These are phyloP conservation scores for Euphorbia lathyris DNA, from an alignment of 345 rosid species.

Conservation along the genomic window DNA sequence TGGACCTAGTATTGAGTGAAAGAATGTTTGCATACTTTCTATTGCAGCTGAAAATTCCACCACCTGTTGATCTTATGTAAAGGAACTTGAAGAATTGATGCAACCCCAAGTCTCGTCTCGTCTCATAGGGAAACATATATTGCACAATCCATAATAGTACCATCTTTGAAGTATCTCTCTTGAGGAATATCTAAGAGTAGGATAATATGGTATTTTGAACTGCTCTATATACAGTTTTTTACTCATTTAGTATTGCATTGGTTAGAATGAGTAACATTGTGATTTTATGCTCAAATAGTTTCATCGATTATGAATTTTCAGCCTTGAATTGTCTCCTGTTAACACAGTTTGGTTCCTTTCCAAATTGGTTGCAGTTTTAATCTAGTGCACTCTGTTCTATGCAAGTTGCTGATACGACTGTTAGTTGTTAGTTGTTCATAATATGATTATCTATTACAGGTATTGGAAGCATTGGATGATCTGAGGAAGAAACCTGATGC, in stretches of 20 bases:
- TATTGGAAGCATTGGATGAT: conserved; percentile 65
- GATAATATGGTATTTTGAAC: neutral
- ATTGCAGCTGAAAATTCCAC: neutral
- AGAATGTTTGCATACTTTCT: neutral
- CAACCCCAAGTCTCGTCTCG: no score
- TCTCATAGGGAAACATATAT: neutral
- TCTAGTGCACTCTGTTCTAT: neutral
- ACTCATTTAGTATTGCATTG: neutral
- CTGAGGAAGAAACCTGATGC: conserved; percentile 84
- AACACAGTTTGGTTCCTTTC: no score
- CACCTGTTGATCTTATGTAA: neutral
- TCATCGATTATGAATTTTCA: neutral
- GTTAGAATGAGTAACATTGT: neutral
- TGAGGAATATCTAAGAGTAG: neutral
- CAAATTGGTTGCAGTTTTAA: neutral
- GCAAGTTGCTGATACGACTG: neutral
- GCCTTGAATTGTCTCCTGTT: neutral
- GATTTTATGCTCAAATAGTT: neutral
- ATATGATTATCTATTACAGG: conserved; percentile 38
- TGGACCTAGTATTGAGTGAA: neutral
- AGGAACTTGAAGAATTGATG: conserved; percentile 9
- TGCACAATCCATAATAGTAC: neutral
- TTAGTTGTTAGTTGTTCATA: neutral
- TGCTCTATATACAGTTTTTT: neutral
- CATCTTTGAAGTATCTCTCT: neutral